A percentile compares a stretch with the other conserved stretches of the same genome.
Conservation (phyloP, 176 grass and related monocot genomes). For the Oryza glumipatula region DNA sequence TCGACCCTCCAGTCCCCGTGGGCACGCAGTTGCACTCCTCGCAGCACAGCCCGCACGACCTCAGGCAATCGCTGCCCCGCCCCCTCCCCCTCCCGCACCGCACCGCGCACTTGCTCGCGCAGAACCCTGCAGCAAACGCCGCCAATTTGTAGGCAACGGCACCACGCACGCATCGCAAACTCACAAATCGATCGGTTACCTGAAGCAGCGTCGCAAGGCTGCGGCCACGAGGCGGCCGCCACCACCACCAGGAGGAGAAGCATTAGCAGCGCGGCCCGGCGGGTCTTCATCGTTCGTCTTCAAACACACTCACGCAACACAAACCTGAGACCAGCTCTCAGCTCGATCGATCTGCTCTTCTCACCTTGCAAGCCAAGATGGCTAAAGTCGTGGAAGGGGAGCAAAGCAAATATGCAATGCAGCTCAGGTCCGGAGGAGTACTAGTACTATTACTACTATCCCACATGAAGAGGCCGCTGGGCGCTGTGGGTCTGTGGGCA, state of each 20-base stretch:
- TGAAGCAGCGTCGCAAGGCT: constrained; percentile 37
- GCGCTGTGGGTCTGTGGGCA: too few relatives aligned
- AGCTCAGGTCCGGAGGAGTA: constrained; percentile 9
- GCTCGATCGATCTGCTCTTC: not conserved
- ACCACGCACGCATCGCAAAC: too few relatives aligned
- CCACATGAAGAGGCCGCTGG: not conserved
- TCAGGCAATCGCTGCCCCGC: constrained; percentile 44
- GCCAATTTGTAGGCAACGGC: too few relatives aligned
- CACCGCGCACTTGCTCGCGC: constrained; percentile 61
- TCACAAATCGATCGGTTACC: not conserved
- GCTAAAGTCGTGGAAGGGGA: not conserved
- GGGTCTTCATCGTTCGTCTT: not conserved
- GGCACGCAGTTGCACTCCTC: constrained; percentile 77
- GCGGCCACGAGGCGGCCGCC: constrained; percentile 13
- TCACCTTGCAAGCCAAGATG: too few relatives aligned
- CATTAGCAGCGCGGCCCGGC: not conserved
- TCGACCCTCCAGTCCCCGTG: not conserved
- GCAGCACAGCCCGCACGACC: constrained; percentile 57
- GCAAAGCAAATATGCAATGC: not conserved
- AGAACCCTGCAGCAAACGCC: constrained; percentile 26
- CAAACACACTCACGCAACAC: too few relatives aligned
- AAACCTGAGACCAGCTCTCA: not conserved
- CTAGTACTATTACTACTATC: too few relatives aligned
- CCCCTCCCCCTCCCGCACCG: constrained; percentile 24
- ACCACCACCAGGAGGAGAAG: constrained; percentile 32